Evolutionary conservation across 192 early-diverging fungal species (phyloP).

Genomic region (Polychytrium aggregatum): DNA sequence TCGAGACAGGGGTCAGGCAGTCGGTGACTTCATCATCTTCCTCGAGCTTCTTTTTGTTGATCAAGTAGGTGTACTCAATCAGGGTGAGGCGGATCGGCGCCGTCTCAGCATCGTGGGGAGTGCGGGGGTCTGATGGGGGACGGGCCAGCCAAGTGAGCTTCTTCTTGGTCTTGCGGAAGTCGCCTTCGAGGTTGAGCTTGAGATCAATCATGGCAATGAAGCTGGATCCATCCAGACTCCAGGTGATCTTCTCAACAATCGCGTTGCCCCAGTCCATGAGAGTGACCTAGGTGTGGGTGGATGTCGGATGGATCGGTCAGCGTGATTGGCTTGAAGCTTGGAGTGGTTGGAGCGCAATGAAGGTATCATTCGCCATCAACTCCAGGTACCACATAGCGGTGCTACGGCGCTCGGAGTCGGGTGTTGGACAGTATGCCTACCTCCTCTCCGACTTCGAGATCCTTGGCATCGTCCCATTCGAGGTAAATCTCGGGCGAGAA

Average conservation of each 20-base stretch:
- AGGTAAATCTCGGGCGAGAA: slow-evolving; percentile 69
- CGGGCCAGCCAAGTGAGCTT: slow-evolving; percentile 91
- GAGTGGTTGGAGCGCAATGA: slow-evolving; percentile 3
- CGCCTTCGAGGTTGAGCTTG: slow-evolving; percentile 78
- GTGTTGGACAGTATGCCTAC: no score
- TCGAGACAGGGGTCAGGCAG: slow-evolving; percentile 69
- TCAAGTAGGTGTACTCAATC: slow-evolving; percentile 92
- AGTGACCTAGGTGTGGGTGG: slow-evolving; percentile 54
- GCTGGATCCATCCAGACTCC: slow-evolving; percentile 28
- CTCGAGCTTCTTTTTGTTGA: slow-evolving; percentile 96
- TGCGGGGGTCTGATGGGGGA: no score
- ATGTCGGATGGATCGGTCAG: no score
- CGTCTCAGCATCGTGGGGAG: slow-evolving; percentile 16
- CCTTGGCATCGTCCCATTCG: slow-evolving; percentile 77
- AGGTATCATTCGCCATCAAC: no score
- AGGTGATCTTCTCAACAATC: slow-evolving; percentile 66
- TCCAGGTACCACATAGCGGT: no score
- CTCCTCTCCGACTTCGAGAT: slow-evolving; percentile 76
- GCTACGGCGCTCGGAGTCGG: no score
- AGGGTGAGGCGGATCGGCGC: slow-evolving; percentile 59
- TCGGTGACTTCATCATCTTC: slow-evolving; percentile 78
- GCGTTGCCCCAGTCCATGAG: slow-evolving; percentile 99
- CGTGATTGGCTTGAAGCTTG: not conserved
- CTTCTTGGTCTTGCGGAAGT: slow-evolving; percentile 98
- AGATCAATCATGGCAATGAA: slow-evolving; percentile 52